Base-by-base conservation (phyloP, 805 yeast species). In the Cyberlindnera japonica region DNA sequence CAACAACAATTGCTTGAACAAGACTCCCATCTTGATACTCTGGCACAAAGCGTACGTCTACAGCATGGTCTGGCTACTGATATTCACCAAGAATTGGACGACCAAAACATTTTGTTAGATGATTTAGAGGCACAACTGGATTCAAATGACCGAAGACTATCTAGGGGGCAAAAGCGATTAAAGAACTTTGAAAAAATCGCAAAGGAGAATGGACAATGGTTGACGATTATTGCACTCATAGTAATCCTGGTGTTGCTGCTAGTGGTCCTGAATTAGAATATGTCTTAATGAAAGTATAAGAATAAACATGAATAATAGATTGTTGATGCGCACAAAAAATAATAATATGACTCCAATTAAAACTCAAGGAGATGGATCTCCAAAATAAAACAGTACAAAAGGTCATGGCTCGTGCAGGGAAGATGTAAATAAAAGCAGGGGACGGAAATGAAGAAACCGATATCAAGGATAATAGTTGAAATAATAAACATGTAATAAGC, bases 51-150 rank as follows among this genome's bases (percentile, higher is more conserved):
- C 0, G 69, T 76, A 1, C 58, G 62, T 22, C 60, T 68, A 28
- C 74, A 74, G 37, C 67, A 67, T 45, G 65, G 62, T 1, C 59
- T 77, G 33, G 71, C 81, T 3, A 28, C 67, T 9, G 65, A 61
- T 23, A 76, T 77, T 11, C 65, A 74, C 42, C 61, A 59, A 6
- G 82, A 77, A 46, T 52, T 76, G 9, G 62, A 59, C 11, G 70
- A 69, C 4, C 81, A 77, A 36, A 63, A 75, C 53, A 69, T 68
- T 18, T 45, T 76, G 13, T 50, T 77, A 20, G 67, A 67, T 23
- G 82, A 77, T 48, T 52, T 77, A 27, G 83, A 77, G 45, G 54
- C 56, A 18, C 71, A 71, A 29, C 56, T 77, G 15, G 72, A 68
- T 35, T 49, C 58, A 23, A 63, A 71, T n/a, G 71, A 68, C 19